Evolutionary conservation across 768 basidiomycete species (phyloP), one percentile per base, ranked within the genome.

Genomic region (Strobilomyces echinocephalus): DNA sequence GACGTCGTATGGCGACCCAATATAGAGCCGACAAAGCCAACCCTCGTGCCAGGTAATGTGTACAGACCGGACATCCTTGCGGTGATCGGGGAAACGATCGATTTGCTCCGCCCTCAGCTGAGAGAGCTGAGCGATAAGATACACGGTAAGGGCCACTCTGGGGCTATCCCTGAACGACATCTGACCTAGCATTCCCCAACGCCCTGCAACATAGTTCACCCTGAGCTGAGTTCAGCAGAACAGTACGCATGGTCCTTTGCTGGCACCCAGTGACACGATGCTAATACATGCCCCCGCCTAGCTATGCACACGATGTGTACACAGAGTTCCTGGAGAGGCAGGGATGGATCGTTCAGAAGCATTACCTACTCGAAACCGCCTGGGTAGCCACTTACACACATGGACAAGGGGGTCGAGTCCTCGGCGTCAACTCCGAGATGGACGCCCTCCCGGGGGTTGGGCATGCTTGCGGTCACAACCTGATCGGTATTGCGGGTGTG

Each of bases 401-500:
- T 57, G 85, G 86, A 11, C 66, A 72, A 30, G 88, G 86, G 9
- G 88, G 88, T 7, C 77, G 82, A 46, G 82, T 79, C 0, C 79
- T 91, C 31, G 89, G 89, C 0, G 73, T 92, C 54, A 91, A 92
- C 36, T 58, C 88, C 16, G 89, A 30, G 30, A 30, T 30, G 30
- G 30, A 30, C 30, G 30, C 30, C 30, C 30, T 30, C 6, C 30
- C 30, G 20, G 71, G 78, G 1, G 73, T 84, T 34, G 82, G 86
- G 0, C 87, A 88, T 57, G 87, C 85, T 1, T 91, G 89, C 61
- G 89, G 89, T 2, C 89, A 92, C 64, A 91, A 91, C 60, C 72
- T 92, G 43, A 91, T 92, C 47, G 88, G 85, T 1, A 86, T 91
- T 24, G 61, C 75, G 52, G 88, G 88, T 4, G 83, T 90, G 7